Evolutionary conservation across 164 flowering plant species (phyloP), one percentile per base, ranked within the genome.

Genomic region (Magnolia officinalis): DNA sequence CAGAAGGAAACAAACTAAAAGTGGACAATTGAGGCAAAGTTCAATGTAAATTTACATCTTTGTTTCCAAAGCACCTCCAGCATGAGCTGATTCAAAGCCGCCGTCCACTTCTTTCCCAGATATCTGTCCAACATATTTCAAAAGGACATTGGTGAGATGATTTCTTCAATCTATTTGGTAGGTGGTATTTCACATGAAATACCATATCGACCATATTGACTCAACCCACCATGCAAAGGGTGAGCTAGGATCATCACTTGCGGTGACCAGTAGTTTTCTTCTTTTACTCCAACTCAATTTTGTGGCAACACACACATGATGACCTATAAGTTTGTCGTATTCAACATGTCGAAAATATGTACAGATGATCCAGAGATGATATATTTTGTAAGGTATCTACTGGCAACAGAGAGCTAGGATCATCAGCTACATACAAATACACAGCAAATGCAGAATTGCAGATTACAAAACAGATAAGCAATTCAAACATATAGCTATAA

Each of bases 41-140:
- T 66, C 50, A n/a, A 19, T n/a, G 67, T 20, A 65, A 13, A 23
- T 45, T 78, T 74, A 74, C 81, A 70, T 78, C 74, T 78, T 74
- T 14, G 64, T 21, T 75, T 78, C 55, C 26, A 31, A 55, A 74
- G 71, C 63, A 52, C 63, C 50, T 26, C 59, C 73, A 66, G 70
- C 31, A 59, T 21, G 58, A 79, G 63, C 20, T 14, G 58, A 24
- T 63, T 66, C 50, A 20, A 9, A 50, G 3, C 52, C 18, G 8
- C 64, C 26, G 50, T 26, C 76, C 51, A 51, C 64, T 64, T 49
- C 45, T 24, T 73, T 23, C 13, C 24, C 10, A 23, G 7, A 31
- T 50, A 50, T 72, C 82, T 80, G 79, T 55, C 63, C 70, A 58
- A 19, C 55, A 31, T 45, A 61, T 63, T 37, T 29, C 13, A 73